Evolutionary conservation across 2,329 filamentous ascomycete genomes (phyloP).

Genomic region (Sporothrix mexicana): DNA sequence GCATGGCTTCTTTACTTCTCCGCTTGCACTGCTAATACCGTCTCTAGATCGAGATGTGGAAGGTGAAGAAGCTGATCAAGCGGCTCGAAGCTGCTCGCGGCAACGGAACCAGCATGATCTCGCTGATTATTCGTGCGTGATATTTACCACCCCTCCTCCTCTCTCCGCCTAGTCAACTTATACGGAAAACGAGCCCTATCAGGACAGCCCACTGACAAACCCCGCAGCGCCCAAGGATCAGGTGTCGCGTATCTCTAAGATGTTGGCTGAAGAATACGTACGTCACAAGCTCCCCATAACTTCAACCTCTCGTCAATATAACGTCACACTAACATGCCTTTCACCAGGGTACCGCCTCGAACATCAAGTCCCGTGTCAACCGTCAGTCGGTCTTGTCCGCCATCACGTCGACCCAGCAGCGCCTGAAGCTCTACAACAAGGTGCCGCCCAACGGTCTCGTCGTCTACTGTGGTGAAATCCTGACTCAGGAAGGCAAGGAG

Average conservation of each 20-base stretch:
- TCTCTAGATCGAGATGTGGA: conserved; percentile 77
- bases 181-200: too few relatives aligned
- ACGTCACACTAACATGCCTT: conserved; percentile 39
- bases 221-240: conserved; percentile 81
- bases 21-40: conserved; percentile 28
- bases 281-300: conserved; percentile 47
- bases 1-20: neutral
- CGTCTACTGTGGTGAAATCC: conserved; percentile 99
- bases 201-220: conserved; percentile 25
- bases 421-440: conserved; percentile 98
- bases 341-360: conserved; percentile 87
- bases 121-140: conserved; percentile 90
- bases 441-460: conserved; percentile 97
- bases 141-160: neutral
- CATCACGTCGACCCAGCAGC: conserved; percentile 98
- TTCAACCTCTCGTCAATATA: conserved; percentile 26
- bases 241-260: conserved; percentile 93
- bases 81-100: conserved; percentile 94
- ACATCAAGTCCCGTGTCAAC: conserved; percentile 99
- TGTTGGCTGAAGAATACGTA: conserved; percentile 99
- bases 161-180: too few relatives aligned
- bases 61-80: conserved; percentile 99
- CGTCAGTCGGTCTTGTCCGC: conserved; percentile 96
- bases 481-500: conserved; percentile 98
- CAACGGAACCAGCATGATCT: conserved; percentile 99